Base-by-base conservation (phyloP, 805 yeast species). In the Schizosaccharomyces lindneri region DNA sequence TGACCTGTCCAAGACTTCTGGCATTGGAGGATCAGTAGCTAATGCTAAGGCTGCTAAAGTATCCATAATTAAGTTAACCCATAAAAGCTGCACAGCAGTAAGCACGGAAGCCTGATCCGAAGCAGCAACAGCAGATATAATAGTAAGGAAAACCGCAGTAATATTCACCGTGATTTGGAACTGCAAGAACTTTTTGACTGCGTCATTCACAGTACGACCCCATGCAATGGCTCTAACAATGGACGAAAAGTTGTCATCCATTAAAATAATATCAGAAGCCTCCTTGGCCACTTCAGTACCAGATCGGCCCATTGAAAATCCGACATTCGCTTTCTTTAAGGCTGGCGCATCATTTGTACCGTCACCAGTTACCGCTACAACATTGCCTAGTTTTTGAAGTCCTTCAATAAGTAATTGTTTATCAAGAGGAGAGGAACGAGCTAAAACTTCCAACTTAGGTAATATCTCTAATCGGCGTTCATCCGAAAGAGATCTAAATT, bases 341-440 rank as follows among this genome's bases (percentile, higher is more conserved):
- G 98, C 97, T 17, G 97, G 97, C 0, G 97, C 98, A 77, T 93
- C 99, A 71, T 93, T 93, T 7, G 97, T 90, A 73, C 99, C 99
- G 71, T 93, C 99, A 70, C 98, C 99, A 48, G 99, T 93, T 43
- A 90, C 97, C 1, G 98, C 98, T 60, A 93, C 98, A 43, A 90
- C 95, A 69, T 93, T 97, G 29, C 94, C 95, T 69, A 81, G 76
- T 46, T 77, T 75, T 68, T 84, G 82, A 67, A 93, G 75, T 13
- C 88, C 82, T 64, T 84, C 85, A 43, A 94, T 98, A 57, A 93
- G 76, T 36, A 86, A 74, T 63, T 95, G 76, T 73, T 93, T 93
- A 73, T 93, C 99, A 66, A 90, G 95, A 2, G 99, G 99, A 13
- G 94, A 83, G 0, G 96, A 87, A 68, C 99, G 79, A 0, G 97